Evolutionary conservation across 2,329 filamentous ascomycete genomes (phyloP).

Genomic region (Claviceps maximensis): DNA sequence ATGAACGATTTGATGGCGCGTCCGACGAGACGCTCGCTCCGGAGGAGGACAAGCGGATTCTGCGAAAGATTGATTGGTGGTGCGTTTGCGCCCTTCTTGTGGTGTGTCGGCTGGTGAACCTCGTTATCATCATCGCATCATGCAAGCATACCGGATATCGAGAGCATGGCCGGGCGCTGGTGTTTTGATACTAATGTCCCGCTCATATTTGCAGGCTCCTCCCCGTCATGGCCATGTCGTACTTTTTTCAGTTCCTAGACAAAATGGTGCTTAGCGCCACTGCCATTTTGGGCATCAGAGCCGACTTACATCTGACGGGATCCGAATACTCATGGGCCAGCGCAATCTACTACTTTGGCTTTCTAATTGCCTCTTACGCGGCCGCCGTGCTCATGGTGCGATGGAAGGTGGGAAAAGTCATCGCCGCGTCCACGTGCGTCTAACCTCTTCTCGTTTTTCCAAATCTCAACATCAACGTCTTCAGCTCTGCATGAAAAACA

Average conservation of each 20-base stretch:
- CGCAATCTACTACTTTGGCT: conserved; percentile 39
- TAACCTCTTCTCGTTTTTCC: neutral
- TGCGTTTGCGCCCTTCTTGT: conserved; percentile 23
- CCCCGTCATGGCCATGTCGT: conserved; percentile 37
- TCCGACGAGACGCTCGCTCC: conserved; percentile 7
- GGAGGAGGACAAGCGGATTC: conserved; percentile 33
- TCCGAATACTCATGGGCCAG: conserved; percentile 38
- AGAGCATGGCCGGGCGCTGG: neutral
- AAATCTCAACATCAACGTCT: neutral
- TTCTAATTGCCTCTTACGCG: conserved; percentile 22
- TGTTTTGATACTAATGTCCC: neutral
- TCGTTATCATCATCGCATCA: too few relatives aligned
- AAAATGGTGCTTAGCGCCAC: conserved; percentile 43
- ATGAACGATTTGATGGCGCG: neutral
- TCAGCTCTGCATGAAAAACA: too few relatives aligned
- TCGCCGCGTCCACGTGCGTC: conserved; percentile 11
- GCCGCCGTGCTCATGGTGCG: conserved; percentile 14
- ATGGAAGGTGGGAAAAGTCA: conserved; percentile 15
- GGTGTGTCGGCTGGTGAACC: neutral
- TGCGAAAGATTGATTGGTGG: conserved; percentile 45
- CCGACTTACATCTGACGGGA: conserved; percentile 31
- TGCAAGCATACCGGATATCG: too few relatives aligned
- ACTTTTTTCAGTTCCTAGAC: conserved; percentile 48
- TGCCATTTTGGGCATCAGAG: conserved; percentile 33
- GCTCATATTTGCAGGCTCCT: conserved; percentile 27